phyloP scores from a whole-genome alignment of 2,329 filamentous ascomycete genomes.

The Colletotrichum sp. region DNA sequence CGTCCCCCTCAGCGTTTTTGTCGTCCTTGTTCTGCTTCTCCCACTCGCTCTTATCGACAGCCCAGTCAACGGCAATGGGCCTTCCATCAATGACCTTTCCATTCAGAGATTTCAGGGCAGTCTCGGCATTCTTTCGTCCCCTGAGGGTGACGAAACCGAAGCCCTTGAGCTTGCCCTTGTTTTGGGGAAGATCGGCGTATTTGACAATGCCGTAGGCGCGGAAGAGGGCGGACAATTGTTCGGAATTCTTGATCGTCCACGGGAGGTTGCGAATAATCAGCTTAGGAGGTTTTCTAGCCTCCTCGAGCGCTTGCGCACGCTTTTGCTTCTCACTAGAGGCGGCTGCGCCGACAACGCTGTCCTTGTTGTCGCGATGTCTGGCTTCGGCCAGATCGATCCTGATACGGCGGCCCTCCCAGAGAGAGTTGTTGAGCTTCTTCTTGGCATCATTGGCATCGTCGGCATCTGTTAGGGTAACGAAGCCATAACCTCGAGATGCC shows the following conservation, averaged over 20 bases:
- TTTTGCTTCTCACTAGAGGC: slow-evolving; percentile 52
- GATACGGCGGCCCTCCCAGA: slow-evolving; percentile 81
- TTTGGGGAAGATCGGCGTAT: slow-evolving; percentile 81
- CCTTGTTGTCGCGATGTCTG: slow-evolving; percentile 67
- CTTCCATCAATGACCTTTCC: slow-evolving; percentile 90
- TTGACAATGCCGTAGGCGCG: slow-evolving; percentile 91
- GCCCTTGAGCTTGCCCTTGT: slow-evolving; percentile 77
- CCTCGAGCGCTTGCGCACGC: slow-evolving; percentile 64
- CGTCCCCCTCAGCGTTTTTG: slow-evolving; percentile 16
- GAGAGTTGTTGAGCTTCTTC: slow-evolving; percentile 78
- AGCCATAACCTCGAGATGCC: slow-evolving; percentile 89
- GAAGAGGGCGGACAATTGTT: slow-evolving; percentile 82
- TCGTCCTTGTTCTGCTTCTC: slow-evolving; percentile 61
- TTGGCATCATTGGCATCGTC: slow-evolving; percentile 87
- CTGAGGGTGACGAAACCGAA: slow-evolving; percentile 94
- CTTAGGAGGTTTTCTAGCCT: slow-evolving; percentile 69
- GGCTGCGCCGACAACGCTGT: slow-evolving; percentile 37
- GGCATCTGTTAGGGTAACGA: slow-evolving; percentile 93
- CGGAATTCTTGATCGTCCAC: slow-evolving; percentile 90
- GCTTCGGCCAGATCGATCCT: slow-evolving; percentile 88
- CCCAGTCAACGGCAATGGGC: slow-evolving; percentile 93
- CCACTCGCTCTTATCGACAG: slow-evolving; percentile 90
- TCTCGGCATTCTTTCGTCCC: slow-evolving; percentile 89
- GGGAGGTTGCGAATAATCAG: slow-evolving; percentile 92
- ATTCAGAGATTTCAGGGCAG: slow-evolving; percentile 83